These are phyloP conservation scores for Flagelloscypha sp. DNA, from an alignment of 768 basidiomycete species.

Conservation along the genomic window DNA sequence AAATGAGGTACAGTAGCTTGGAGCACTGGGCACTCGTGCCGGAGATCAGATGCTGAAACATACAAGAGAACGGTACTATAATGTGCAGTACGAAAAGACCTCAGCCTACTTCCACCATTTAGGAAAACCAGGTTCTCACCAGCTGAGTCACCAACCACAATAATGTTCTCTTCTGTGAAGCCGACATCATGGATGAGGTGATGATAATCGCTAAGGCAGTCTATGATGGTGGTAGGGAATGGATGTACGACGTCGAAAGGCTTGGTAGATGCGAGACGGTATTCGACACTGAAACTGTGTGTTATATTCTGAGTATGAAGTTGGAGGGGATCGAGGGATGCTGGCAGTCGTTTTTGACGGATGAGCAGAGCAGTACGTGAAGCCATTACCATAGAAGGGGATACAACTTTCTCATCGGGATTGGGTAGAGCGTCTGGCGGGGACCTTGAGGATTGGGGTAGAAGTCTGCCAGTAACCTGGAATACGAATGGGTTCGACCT, in stretches of 20 bases:
- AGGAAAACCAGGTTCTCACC: slow-evolving; percentile 72
- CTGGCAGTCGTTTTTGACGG: slow-evolving; percentile 38
- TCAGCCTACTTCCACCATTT: no score
- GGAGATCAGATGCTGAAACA: no score
- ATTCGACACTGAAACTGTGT: slow-evolving; percentile 58
- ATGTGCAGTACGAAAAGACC: no score
- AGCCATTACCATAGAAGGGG: slow-evolving; percentile 60
- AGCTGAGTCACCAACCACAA: slow-evolving; percentile 68
- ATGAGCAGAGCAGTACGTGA: slow-evolving; percentile 45
- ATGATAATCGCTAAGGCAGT: slow-evolving; percentile 65
- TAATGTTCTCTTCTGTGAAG: slow-evolving; percentile 53
- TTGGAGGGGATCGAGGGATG: slow-evolving; percentile 40
- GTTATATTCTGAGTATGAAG: slow-evolving; percentile 35
- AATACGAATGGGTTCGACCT: slow-evolving; percentile 33
- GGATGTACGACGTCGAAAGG: slow-evolving; percentile 39
- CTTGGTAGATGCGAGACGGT: slow-evolving; percentile 49
- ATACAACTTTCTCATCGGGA: slow-evolving; percentile 50
- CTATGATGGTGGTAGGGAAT: slow-evolving; percentile 70
- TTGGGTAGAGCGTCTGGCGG: slow-evolving; percentile 28
- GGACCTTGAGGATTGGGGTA: slow-evolving; percentile 30
- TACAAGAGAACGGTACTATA: no score
- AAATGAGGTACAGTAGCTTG: no score
- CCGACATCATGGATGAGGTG: slow-evolving; percentile 55
- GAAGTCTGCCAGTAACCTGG: slow-evolving; percentile 55
- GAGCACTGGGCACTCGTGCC: no score